These are phyloP conservation scores for Acanthamoeba sp. DNA, from an alignment of 208 protist genomes.

Conservation along the genomic window DNA sequence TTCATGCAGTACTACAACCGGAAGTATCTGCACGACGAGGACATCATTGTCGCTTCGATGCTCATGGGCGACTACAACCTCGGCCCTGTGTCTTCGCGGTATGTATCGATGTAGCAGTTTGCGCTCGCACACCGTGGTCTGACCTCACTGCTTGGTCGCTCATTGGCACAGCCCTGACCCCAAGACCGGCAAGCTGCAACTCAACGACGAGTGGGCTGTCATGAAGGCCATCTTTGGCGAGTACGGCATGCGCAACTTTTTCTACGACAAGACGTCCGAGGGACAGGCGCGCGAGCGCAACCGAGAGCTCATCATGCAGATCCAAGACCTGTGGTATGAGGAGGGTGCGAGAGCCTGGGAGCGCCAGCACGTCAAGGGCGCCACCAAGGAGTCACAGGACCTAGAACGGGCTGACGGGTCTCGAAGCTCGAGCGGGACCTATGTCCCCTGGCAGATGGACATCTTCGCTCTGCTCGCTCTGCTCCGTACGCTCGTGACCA, in stretches of 20 bases:
- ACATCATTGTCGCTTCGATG: constrained; percentile 53
- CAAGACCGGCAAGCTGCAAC: not conserved
- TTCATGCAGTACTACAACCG: constrained; percentile 61
- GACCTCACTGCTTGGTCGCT: too few species aligned
- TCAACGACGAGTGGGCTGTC: constrained; percentile 15
- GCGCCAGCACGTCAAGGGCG: not conserved
- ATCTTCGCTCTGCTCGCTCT: not conserved
- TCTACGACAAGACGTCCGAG: constrained; percentile 35
- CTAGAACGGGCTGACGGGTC: constrained; percentile 2
- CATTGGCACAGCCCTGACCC: constrained; percentile 27
- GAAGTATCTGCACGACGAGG: not conserved
- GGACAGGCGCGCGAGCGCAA: not conserved
- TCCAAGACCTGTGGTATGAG: constrained; percentile 41
- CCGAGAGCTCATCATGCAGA: constrained; percentile 11
- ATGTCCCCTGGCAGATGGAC: constrained; percentile 19
- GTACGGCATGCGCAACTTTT: constrained; percentile 45
- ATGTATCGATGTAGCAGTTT: too few species aligned
- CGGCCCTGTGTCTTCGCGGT: constrained; percentile 26
- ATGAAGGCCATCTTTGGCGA: constrained; percentile 49
- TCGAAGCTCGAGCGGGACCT: too few species aligned
- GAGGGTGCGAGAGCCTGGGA: constrained; percentile 17
- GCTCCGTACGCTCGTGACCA: not conserved
- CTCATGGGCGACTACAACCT: constrained; percentile 61
- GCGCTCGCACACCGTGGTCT: too few species aligned
- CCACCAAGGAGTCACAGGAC: not conserved